Evolutionary conservation across 495 filamentous ascomycete species (phyloP).

Genomic region (Xanthoparmelia taractica): DNA sequence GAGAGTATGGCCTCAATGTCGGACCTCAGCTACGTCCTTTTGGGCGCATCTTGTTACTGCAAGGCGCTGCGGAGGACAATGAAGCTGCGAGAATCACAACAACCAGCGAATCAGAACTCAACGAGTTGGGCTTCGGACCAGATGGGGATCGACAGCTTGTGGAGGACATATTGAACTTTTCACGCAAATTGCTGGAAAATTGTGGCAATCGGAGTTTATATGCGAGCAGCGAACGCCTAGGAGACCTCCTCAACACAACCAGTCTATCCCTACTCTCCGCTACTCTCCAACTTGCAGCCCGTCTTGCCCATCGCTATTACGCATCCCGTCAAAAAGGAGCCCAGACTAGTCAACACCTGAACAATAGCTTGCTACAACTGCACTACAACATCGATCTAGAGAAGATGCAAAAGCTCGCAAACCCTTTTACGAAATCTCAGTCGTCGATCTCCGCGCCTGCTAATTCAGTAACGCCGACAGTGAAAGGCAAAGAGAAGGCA

Average conservation of each 20-base stretch:
- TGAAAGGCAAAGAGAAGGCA: constrained; percentile 69
- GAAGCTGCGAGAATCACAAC: constrained; percentile 30
- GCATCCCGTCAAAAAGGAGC: constrained; percentile 66
- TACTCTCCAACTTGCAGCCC: constrained; percentile 67
- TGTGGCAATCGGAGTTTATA: constrained; percentile 98
- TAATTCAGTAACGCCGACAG: constrained; percentile 37
- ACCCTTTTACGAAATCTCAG: constrained; percentile 69
- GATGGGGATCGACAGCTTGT: constrained; percentile 77
- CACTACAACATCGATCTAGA: constrained; percentile 96
- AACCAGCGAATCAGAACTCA: constrained; percentile 41
- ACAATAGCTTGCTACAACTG: constrained; percentile 63
- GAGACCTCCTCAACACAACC: constrained; percentile 79
- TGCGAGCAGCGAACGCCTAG: constrained; percentile 78
- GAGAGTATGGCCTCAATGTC: constrained; percentile 70
- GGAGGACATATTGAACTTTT: constrained; percentile 74
- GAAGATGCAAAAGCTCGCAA: constrained; percentile 70
- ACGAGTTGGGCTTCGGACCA: constrained; percentile 51
- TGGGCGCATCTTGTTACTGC: constrained; percentile 51
- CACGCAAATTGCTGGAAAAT: constrained; percentile 76
- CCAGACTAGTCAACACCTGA: constrained; percentile 52
- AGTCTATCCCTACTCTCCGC: constrained; percentile 65
- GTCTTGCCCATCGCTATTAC: constrained; percentile 86
- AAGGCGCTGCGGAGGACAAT: constrained; percentile 41
- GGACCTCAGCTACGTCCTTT: constrained; percentile 77
- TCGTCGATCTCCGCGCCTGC: constrained; percentile 32